phyloP scores from a whole-genome alignment of 75 land plant genomes.

The Sequoia sempervirens region DNA sequence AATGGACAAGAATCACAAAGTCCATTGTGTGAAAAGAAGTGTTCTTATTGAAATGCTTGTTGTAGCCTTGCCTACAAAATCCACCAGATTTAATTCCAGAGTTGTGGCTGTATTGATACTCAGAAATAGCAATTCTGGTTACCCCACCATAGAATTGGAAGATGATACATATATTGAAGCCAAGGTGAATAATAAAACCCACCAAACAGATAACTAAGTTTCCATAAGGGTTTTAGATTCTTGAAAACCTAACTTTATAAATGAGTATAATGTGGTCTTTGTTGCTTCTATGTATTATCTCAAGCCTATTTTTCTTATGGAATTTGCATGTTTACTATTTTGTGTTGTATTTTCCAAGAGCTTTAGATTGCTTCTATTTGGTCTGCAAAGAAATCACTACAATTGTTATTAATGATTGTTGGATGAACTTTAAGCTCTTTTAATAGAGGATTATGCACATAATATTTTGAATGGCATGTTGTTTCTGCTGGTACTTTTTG shows the following conservation, averaged over 20 bases:
- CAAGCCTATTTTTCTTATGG: background rate
- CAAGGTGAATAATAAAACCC: slow-evolving; percentile 9
- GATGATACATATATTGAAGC: slow-evolving; percentile 9
- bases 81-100: slow-evolving; percentile 18
- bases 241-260: background rate
- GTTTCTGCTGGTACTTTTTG: background rate
- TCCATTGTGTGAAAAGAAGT: slow-evolving; percentile 22
- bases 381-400: background rate
- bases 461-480: background rate
- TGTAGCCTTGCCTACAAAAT: slow-evolving; percentile 15
- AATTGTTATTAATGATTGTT: too few relatives aligned
- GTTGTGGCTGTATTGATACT: slow-evolving; percentile 15
- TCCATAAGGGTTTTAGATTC: background rate
- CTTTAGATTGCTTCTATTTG: background rate
- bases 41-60: slow-evolving; percentile 27
- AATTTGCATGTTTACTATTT: background rate
- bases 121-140: slow-evolving; percentile 1
- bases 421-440: too few relatives aligned
- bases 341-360: background rate
- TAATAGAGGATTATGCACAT: background rate
- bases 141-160: background rate
- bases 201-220: background rate
- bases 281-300: background rate
- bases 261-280: background rate
- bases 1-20: slow-evolving; percentile 10